Base-by-base conservation (phyloP, 495 filamentous ascomycete species). In the Penicillium coprophilum region DNA sequence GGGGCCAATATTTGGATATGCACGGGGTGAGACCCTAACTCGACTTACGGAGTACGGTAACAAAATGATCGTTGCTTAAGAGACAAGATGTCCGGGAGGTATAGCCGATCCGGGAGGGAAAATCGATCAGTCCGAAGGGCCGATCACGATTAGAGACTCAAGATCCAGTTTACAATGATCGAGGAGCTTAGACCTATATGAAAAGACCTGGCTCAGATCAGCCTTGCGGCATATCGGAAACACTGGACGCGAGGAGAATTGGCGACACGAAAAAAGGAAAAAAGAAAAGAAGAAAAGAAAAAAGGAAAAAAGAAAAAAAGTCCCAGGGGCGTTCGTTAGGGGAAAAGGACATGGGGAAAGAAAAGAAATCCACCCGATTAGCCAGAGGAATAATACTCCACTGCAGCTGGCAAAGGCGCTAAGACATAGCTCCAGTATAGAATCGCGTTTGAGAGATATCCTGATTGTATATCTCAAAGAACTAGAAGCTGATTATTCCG, bases 311-410 rank as follows among this genome's bases (percentile, higher is more conserved):
- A 43, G 59, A 44, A 50, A 51, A 55, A 48, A 44, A 57, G 56
- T 21, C 6, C 60, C 65, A 70, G 71, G 71, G 72, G 69, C 66
- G 72, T 75, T 75, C 67, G 63, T 72, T 70, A 69, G 66, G 64
- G 71, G 65, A 58, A 49, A n/a, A n/a, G n/a, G 24, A 34, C 58
- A 71, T 69, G 71, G 67, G 68, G 67, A 71, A 72, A 51, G 54
- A 62, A 69, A 60, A 56, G 53, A 69, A 69, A 66, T 57, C 61
- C 59, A 69, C 69, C 67, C 63, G 61, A 72, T 67, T 71, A 74
- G 67, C 68, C 62, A 63, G 51, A 68, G 56, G 63, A 61, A 63
- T 28, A 36, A 45, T 60, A 60, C 59, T 70, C 71, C 69, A 71
- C 70, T 41, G 51, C 10, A 76, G 68, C 70, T 71, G 65, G 68